Percentiles rank a stretch among this genome's conserved stretches.
phyloP scores from a whole-genome alignment of 768 basidiomycete genomes.

The Vararia minispora region DNA sequence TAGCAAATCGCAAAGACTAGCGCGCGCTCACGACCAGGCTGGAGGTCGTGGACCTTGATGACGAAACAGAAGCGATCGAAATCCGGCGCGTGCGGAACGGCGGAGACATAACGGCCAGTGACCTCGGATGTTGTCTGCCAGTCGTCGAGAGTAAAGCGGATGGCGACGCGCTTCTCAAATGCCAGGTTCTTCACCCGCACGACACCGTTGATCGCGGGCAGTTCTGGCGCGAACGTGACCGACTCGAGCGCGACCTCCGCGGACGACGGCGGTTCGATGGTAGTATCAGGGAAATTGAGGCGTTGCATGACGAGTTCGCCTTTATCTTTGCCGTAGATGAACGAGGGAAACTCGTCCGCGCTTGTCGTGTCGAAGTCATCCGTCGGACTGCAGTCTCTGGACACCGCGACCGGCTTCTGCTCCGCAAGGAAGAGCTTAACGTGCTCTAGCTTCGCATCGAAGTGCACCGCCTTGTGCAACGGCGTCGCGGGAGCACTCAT shows the following conservation, averaged over 20 bases:
- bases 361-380: constrained; percentile 74
- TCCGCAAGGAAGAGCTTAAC: constrained; percentile 92
- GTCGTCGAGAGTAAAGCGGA: constrained; percentile 86
- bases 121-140: constrained; percentile 98
- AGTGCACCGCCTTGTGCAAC: constrained; percentile 80
- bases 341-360: constrained; percentile 64
- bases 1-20: constrained; percentile 73
- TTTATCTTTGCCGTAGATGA: constrained; percentile 40
- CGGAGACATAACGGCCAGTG: constrained; percentile 55
- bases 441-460: constrained; percentile 84
- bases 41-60: constrained; percentile 69
- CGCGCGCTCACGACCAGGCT: constrained; percentile 72
- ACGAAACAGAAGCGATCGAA: constrained; percentile 71
- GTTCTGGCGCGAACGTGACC: constrained; percentile 40
- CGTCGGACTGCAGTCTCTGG: constrained; percentile 80
- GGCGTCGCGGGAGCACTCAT: constrained; percentile 82
- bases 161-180: constrained; percentile 77
- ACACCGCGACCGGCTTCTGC: constrained; percentile 91
- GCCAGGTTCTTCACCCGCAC: constrained; percentile 78
- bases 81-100: constrained; percentile 21
- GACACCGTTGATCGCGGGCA: constrained; percentile 51
- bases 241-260: constrained; percentile 45
- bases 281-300: constrained; percentile 49
- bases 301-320: constrained; percentile 46
- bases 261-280: constrained; percentile 18